phyloP scores from a whole-genome alignment of 768 basidiomycete genomes.

The Boletus reticuloceps region DNA sequence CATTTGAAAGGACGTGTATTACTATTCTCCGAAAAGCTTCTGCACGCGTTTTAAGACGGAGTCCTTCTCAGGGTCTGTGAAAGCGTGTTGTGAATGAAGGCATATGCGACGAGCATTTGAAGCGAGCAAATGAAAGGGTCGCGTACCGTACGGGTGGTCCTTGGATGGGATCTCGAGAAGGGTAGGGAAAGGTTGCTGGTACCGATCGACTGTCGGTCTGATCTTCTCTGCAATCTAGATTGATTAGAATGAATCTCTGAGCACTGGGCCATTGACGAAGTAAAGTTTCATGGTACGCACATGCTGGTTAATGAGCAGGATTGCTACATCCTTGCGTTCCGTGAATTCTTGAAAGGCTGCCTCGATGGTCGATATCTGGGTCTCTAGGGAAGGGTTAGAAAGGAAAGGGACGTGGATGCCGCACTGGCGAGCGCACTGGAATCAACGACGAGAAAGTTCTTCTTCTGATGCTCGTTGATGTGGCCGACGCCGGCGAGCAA shows the following conservation, averaged over 20 bases:
- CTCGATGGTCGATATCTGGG: constrained; percentile 87
- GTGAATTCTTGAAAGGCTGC: constrained; percentile 93
- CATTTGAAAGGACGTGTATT: constrained; percentile 9
- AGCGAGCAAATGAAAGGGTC: not conserved
- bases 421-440: constrained; percentile 58
- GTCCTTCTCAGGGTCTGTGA: constrained; percentile 88
- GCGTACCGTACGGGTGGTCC: constrained; percentile 94
- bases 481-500: constrained; percentile 95
- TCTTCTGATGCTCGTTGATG: constrained; percentile 85
- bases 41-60: constrained; percentile 95
- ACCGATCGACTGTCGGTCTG: constrained; percentile 89
- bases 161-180: constrained; percentile 97
- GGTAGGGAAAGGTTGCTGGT: constrained; percentile 95
- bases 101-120: not conserved
- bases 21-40: constrained; percentile 90
- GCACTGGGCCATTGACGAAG: constrained; percentile 1
- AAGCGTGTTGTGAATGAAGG: constrained; percentile 19
- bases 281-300: constrained; percentile 43
- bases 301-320: constrained; percentile 97
- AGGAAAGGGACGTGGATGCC: not conserved
- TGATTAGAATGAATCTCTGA: constrained; percentile 11
- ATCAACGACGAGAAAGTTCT: constrained; percentile 97
- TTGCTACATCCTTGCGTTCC: constrained; percentile 91
- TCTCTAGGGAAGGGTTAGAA: constrained; percentile 54
- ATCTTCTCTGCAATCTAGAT: constrained; percentile 94